A percentile compares a stretch with the other conserved stretches of the same genome.
These are phyloP conservation scores for Galerina sulciceps DNA, from an alignment of 768 basidiomycete genomes.

Conservation along the genomic window DNA sequence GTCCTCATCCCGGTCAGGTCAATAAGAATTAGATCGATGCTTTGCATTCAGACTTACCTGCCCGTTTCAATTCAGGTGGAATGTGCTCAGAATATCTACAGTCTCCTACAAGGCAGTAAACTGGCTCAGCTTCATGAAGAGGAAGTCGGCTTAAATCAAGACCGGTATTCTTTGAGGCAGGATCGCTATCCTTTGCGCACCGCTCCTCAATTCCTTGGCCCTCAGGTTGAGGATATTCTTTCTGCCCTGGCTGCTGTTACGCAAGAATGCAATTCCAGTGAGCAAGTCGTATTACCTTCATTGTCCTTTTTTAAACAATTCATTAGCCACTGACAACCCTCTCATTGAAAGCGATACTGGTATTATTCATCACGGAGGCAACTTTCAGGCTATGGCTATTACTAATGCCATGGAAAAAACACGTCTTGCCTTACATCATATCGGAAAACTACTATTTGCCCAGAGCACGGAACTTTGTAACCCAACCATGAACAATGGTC, in stretches of 20 bases:
- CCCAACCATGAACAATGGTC: slow-evolving; percentile 79
- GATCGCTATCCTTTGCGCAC: slow-evolving; percentile 75
- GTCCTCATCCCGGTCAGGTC: slow-evolving; percentile 83
- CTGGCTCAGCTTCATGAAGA: slow-evolving; percentile 64
- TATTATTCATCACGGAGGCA: slow-evolving; percentile 77
- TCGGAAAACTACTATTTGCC: slow-evolving; percentile 73
- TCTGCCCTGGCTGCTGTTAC: slow-evolving; percentile 61
- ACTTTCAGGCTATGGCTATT: slow-evolving; percentile 86
- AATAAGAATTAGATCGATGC: slow-evolving; percentile 7
- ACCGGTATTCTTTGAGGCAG: slow-evolving; percentile 72
- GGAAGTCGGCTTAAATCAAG: slow-evolving; percentile 67
- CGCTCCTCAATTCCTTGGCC: slow-evolving; percentile 78
- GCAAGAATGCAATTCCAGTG: slow-evolving; percentile 81
- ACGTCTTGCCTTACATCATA: slow-evolving; percentile 69
- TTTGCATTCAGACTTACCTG: neutral
- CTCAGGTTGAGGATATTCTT: slow-evolving; percentile 77
- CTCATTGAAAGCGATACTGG: slow-evolving; percentile 72
- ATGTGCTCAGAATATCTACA: slow-evolving; percentile 63
- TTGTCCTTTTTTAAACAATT: neutral
- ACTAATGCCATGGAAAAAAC: slow-evolving; percentile 88
- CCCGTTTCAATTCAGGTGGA: slow-evolving; percentile 48
- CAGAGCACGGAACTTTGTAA: slow-evolving; percentile 79
- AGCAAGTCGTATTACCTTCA: slow-evolving; percentile 22
- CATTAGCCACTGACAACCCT: slow-evolving; percentile 82
- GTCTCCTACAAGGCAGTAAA: slow-evolving; percentile 62